Evolutionary conservation across 352 stramenopile genomes (phyloP).

Genomic region (Phytophthora podocarpi): DNA sequence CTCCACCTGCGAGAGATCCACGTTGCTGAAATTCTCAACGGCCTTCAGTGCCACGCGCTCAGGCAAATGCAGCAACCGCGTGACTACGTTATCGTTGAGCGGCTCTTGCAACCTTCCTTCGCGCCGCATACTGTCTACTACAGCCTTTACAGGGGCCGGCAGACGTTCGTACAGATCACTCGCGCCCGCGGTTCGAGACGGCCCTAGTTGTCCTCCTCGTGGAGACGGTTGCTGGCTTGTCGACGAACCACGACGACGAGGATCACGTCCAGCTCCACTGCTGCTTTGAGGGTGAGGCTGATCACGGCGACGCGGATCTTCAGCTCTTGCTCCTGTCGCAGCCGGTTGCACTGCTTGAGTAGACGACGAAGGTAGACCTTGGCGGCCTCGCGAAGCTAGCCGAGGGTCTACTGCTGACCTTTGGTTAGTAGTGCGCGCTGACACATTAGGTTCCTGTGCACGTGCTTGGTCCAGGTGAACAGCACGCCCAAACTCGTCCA

Average conservation of each 20-base stretch:
- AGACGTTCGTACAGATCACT: conserved; percentile 71
- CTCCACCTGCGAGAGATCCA: conserved; percentile 73
- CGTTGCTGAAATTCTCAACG: conserved; percentile 82
- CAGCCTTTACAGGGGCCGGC: conserved; percentile 43
- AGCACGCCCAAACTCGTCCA: conserved; percentile 69
- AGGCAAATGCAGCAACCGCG: conserved; percentile 66
- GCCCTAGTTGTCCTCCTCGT: conserved; percentile 4
- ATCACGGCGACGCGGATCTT: conserved; percentile 47
- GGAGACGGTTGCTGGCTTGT: conserved; percentile 18
- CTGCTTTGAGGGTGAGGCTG: conserved; percentile 16
- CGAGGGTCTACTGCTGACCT: conserved; percentile 30
- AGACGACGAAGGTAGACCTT: conserved; percentile 11
- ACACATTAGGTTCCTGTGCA: conserved; percentile 7
- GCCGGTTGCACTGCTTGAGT: conserved; percentile 3
- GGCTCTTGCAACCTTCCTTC: conserved; percentile 58
- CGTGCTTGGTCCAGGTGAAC: conserved; percentile 24
- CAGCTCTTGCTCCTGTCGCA: conserved; percentile 11
- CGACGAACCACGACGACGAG: conserved; percentile 39
- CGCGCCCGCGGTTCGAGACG: conserved; percentile 1
- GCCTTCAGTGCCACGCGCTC: conserved; percentile 66
- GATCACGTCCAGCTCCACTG: conserved; percentile 35
- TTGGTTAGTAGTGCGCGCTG: conserved; percentile 1
- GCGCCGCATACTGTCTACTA: conserved; percentile 60
- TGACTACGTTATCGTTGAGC: conserved; percentile 82
- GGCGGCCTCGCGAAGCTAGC: conserved; percentile 22